These are phyloP conservation scores for Quercus mongolica DNA, from an alignment of 306 rosid genomes.

Conservation along the genomic window DNA sequence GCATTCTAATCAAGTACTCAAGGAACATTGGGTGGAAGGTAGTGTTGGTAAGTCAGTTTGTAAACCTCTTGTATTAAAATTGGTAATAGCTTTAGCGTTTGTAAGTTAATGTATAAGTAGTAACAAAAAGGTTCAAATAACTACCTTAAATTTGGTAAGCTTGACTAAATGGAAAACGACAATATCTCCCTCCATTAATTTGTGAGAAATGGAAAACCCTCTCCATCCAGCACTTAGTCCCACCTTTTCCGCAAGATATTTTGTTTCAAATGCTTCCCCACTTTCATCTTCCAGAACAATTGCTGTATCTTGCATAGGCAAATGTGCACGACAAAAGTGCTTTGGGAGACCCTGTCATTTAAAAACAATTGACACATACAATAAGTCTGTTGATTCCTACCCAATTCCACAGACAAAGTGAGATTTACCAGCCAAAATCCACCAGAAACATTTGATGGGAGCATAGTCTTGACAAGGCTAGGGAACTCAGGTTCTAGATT, in stretches of 20 bases:
- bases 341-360: conserved; percentile 47
- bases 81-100: no score
- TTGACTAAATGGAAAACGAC: conserved; percentile 36
- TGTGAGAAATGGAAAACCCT: conserved; percentile 38
- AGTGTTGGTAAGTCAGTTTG: no score
- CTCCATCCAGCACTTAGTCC: conserved; percentile 62
- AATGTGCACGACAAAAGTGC: conserved; percentile 33
- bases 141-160: conserved; percentile 47
- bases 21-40: neutral
- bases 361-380: neutral
- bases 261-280: conserved; percentile 22
- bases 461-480: conserved; percentile 35
- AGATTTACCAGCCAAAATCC: conserved; percentile 60
- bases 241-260: conserved; percentile 34
- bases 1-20: neutral
- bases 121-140: neutral
- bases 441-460: conserved; percentile 40
- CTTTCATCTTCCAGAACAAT: conserved; percentile 51
- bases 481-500: conserved; percentile 32
- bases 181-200: conserved; percentile 34
- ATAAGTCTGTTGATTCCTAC: neutral
- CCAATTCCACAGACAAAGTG: neutral
- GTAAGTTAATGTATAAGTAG: neutral
- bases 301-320: conserved; percentile 35
- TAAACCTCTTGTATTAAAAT: no score